A percentile compares a stretch with the other conserved stretches of the same genome.
These are phyloP conservation scores for Beauveria bassiana DNA, from an alignment of 2,329 filamentous ascomycete species.

Conservation along the genomic window DNA sequence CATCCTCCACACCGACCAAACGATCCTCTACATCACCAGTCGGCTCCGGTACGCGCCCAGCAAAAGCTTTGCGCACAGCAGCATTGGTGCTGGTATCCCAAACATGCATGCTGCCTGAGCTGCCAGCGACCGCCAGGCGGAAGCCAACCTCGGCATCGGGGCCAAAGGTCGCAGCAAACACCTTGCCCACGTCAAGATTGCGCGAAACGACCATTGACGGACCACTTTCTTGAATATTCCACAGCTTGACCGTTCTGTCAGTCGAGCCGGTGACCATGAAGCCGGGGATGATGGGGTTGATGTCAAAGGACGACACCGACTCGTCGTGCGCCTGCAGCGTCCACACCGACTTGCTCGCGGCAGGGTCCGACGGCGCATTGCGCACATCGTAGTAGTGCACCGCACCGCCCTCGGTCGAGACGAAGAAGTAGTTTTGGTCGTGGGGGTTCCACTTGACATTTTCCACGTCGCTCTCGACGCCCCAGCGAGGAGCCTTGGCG, in stretches of 20 bases:
- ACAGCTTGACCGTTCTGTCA: constrained; percentile 93
- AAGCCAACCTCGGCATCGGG: constrained; percentile 89
- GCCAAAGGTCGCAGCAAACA: constrained; percentile 86
- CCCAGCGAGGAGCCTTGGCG: constrained; percentile 74
- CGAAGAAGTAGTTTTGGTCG: constrained; percentile 87
- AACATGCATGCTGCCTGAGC: constrained; percentile 84
- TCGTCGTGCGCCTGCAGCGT: constrained; percentile 92
- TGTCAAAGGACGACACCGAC: constrained; percentile 83
- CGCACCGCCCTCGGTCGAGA: constrained; percentile 84
- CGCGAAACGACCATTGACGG: constrained; percentile 87
- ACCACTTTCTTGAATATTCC: constrained; percentile 76
- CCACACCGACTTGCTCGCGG: constrained; percentile 80
- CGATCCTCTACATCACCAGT: constrained; percentile 61
- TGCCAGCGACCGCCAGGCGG: constrained; percentile 85
- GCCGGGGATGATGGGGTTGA: constrained; percentile 83
- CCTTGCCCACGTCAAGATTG: constrained; percentile 87
- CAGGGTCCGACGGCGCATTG: constrained; percentile 63
- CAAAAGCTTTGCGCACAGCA: constrained; percentile 78
- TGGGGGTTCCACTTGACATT: constrained; percentile 89
- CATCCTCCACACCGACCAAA: constrained; percentile 63
- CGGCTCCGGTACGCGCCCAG: constrained; percentile 51
- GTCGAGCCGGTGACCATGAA: constrained; percentile 90
- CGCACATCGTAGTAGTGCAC: constrained; percentile 89
- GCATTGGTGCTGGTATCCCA: constrained; percentile 96
- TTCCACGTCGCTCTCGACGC: constrained; percentile 93